Evolutionary conservation across 116 monocot genomes (phyloP).

Genomic region (Iris pallida): DNA sequence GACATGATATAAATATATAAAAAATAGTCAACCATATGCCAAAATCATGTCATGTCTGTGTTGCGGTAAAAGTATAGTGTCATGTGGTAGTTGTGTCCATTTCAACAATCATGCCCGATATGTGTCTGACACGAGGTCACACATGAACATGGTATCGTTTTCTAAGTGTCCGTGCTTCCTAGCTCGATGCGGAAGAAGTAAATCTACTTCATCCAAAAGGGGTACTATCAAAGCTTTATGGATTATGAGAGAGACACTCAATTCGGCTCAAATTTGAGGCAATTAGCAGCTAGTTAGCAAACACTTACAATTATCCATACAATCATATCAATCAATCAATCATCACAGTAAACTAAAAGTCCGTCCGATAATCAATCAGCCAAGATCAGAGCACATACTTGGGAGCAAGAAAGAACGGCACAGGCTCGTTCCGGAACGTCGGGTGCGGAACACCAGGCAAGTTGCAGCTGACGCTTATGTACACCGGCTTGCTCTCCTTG

Average conservation of each 20-base stretch:
- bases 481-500: constrained; percentile 90
- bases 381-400: constrained; percentile 25
- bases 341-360: neutral
- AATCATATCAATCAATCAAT: neutral
- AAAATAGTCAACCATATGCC: too few relatives aligned
- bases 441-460: constrained; percentile 68
- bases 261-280: neutral
- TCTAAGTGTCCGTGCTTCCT: too few relatives aligned
- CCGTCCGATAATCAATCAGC: neutral
- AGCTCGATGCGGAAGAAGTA: too few relatives aligned
- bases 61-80: too few relatives aligned
- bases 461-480: constrained; percentile 85
- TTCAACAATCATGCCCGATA: too few relatives aligned
- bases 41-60: too few relatives aligned
- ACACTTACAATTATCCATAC: neutral
- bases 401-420: constrained; percentile 64
- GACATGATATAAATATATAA: too few relatives aligned
- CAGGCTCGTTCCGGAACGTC: constrained; percentile 66
- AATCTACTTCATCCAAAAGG: too few relatives aligned
- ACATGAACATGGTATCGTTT: too few relatives aligned
- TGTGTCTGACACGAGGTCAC: too few relatives aligned
- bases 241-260: neutral
- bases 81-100: too few relatives aligned
- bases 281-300: neutral
- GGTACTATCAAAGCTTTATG: neutral